Conservation (phyloP, 2,329 filamentous ascomycete genomes). For the Ophiostoma ips region DNA sequence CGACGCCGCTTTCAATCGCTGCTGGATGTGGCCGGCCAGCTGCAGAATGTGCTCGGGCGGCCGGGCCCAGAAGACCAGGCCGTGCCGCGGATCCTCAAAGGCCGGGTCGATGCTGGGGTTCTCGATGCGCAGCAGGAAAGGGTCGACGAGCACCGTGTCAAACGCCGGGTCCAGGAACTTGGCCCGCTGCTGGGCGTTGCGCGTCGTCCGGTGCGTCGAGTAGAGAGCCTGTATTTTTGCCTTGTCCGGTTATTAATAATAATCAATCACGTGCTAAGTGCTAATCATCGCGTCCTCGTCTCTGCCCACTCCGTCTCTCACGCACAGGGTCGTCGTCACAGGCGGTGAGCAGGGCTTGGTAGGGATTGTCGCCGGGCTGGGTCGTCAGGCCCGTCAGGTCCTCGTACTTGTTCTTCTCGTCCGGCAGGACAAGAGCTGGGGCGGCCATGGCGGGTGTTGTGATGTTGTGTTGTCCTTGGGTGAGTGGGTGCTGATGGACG, state of each 20-base stretch:
- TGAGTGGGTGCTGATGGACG: neutral
- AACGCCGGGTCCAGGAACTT: constrained; percentile 60
- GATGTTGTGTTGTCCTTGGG: neutral
- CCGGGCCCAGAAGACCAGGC: constrained; percentile 77
- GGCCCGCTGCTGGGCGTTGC: constrained; percentile 61
- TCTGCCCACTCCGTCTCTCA: too few species aligned
- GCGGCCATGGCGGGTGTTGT: constrained; percentile 7
- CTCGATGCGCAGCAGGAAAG: constrained; percentile 56
- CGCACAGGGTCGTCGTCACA: constrained; percentile 55
- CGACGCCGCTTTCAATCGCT: constrained; percentile 45
- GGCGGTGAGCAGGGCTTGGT: constrained; percentile 55
- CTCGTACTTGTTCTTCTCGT: constrained; percentile 36
- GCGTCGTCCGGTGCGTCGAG: constrained; percentile 54
- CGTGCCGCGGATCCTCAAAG: constrained; percentile 64
- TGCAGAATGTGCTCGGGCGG: constrained; percentile 58
- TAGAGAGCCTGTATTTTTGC: constrained; percentile 59
- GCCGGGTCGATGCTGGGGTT: constrained; percentile 48
- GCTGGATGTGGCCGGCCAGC: constrained; percentile 56
- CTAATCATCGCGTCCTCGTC: too few species aligned
- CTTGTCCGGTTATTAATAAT: constrained; percentile 25
- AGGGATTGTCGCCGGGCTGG: constrained; percentile 53
- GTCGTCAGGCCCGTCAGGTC: constrained; percentile 38
- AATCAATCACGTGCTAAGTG: too few species aligned
- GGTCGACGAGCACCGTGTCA: constrained; percentile 58
- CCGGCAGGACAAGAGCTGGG: constrained; percentile 21